phyloP scores from a whole-genome alignment of 2,329 filamentous ascomycete species.

The Plectosphaerella sp. region DNA sequence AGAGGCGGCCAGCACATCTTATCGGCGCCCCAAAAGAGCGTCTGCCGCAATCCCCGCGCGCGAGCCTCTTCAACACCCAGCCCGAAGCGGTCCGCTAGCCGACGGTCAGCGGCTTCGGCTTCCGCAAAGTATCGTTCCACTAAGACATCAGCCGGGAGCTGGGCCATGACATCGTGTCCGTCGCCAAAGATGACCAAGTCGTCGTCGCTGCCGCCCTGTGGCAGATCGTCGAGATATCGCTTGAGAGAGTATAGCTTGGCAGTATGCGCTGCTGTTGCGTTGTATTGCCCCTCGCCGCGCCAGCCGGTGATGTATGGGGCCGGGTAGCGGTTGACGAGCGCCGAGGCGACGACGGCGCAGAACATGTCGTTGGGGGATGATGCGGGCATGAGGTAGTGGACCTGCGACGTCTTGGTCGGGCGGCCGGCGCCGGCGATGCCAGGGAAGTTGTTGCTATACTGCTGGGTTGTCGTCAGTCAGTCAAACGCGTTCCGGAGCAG shows the following conservation, averaged over 20 bases:
- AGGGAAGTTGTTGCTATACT: too few species aligned
- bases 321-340: slow-evolving; percentile 16
- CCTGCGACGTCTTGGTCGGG: not conserved
- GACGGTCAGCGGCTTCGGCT: slow-evolving; percentile 9
- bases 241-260: slow-evolving; percentile 13
- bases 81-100: slow-evolving; percentile 13
- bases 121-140: slow-evolving; percentile 17
- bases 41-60: slow-evolving; percentile 11
- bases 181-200: slow-evolving; percentile 17
- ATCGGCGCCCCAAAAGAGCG: slow-evolving; percentile 16
- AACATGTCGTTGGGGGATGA: slow-evolving; percentile 8
- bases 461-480: too few species aligned
- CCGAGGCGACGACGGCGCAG: slow-evolving; percentile 14
- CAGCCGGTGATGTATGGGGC: slow-evolving; percentile 15
- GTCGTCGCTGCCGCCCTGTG: slow-evolving; percentile 2
- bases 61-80: slow-evolving; percentile 13
- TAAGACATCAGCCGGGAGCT: slow-evolving; percentile 15
- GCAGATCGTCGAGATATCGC: slow-evolving; percentile 10
- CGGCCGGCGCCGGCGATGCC: too few species aligned
- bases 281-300: slow-evolving; percentile 11
- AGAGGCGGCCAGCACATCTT: slow-evolving; percentile 13
- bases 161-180: slow-evolving; percentile 17
- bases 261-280: slow-evolving; percentile 12
- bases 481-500: too few species aligned
- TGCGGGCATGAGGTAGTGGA: slow-evolving; percentile 16